These are phyloP conservation scores for Backusella psychrophila DNA, from an alignment of 192 early-diverging fungal genomes.

Conservation along the genomic window DNA sequence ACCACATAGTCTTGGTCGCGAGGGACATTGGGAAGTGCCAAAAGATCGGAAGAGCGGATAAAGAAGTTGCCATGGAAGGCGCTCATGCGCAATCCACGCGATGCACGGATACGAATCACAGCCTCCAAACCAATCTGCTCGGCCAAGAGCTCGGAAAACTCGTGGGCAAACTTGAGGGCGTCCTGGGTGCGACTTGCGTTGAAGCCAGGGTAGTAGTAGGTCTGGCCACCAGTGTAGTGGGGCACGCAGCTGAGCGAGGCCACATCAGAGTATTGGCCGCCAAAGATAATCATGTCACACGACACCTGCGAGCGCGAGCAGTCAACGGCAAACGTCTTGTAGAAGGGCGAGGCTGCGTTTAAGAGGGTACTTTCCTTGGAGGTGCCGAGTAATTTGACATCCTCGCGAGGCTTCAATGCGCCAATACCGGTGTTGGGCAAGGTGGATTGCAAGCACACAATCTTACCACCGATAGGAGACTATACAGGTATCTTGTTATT, in stretches of 20 bases:
- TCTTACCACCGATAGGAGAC: slow-evolving; percentile 86
- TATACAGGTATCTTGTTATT: slow-evolving; percentile 9
- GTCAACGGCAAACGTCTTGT: slow-evolving; percentile 90
- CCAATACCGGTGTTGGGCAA: slow-evolving; percentile 84
- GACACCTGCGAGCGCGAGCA: slow-evolving; percentile 88
- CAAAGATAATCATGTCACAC: slow-evolving; percentile 88
- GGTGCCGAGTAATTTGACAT: slow-evolving; percentile 85
- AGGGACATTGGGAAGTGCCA: slow-evolving; percentile 89
- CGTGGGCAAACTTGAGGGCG: slow-evolving; percentile 77
- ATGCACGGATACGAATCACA: slow-evolving; percentile 89
- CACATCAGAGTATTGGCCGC: slow-evolving; percentile 80
- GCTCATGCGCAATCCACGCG: slow-evolving; percentile 84
- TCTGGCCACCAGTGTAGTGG: slow-evolving; percentile 87
- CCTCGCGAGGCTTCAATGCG: slow-evolving; percentile 78
- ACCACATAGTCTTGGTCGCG: slow-evolving; percentile 90
- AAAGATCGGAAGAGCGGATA: slow-evolving; percentile 88
- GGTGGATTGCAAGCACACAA: slow-evolving; percentile 76
- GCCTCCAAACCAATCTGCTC: slow-evolving; percentile 86
- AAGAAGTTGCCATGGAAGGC: slow-evolving; percentile 98
- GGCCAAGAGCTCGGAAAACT: slow-evolving; percentile 78
- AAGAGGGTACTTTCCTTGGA: slow-evolving; percentile 86
- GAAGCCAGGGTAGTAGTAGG: slow-evolving; percentile 89
- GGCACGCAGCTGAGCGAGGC: slow-evolving; percentile 83
- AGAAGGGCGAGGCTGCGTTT: slow-evolving; percentile 82
- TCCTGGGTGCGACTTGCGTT: slow-evolving; percentile 82